A percentile compares a stretch with the other conserved stretches of the same genome.
Conservation (phyloP, 108 stramenopile genomes). For the Skeletonema grethae region DNA sequence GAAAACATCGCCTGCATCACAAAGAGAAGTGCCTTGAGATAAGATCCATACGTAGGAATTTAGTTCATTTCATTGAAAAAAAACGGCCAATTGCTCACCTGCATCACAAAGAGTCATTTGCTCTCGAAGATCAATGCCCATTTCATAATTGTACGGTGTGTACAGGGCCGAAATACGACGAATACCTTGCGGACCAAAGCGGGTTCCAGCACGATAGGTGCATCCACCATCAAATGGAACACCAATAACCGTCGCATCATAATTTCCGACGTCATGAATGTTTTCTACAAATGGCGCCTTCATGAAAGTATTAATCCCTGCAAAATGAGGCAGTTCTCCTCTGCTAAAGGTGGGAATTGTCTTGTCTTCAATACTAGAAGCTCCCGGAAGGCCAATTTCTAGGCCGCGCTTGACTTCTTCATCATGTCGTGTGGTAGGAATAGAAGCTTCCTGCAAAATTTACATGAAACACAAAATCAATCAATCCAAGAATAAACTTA, state of each 20-base stretch:
- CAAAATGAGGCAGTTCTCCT: conserved; percentile 85
- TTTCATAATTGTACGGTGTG: conserved; percentile 87
- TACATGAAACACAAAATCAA: no score
- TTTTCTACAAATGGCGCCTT: conserved; percentile 86
- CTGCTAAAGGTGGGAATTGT: conserved; percentile 79
- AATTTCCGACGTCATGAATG: conserved; percentile 55
- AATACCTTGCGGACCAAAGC: conserved; percentile 86
- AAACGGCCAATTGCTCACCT: no score
- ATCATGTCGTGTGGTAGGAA: conserved; percentile 61
- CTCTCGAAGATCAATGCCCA: conserved; percentile 82
- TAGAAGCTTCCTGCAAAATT: conserved; percentile 39
- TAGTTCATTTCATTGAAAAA: no score
- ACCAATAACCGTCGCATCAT: conserved; percentile 77
- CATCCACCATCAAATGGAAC: conserved; percentile 88
- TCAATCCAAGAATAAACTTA: no score
- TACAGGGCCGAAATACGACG: conserved; percentile 78
- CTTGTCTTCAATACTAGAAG: conserved; percentile 74
- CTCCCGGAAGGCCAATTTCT: conserved; percentile 73
- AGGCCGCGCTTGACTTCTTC: conserved; percentile 56
- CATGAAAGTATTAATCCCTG: conserved; percentile 85
- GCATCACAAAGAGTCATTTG: conserved; percentile 52
- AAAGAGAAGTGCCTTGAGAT: no score
- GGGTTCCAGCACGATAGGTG: conserved; percentile 79
- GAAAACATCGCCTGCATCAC: conserved; percentile 70
- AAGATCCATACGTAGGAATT: no score